Evolutionary conservation across 1,284 basidiomycete genomes (phyloP).

Genomic region (Heliocybe sulcata): DNA sequence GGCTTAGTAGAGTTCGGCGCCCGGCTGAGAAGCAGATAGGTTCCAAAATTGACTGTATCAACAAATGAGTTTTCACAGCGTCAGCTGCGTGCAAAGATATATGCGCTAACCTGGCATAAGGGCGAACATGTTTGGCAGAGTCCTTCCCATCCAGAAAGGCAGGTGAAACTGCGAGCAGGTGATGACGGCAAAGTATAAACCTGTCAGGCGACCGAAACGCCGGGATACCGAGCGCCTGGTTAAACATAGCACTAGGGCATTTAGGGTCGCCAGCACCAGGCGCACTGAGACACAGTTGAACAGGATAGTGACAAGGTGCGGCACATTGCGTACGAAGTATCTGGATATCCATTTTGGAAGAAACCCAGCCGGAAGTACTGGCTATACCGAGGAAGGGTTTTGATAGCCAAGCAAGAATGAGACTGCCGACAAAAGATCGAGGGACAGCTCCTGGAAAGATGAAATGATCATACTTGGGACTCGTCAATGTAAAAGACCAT

Average conservation of each 20-base stretch:
- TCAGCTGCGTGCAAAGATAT: not conserved
- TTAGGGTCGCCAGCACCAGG: conserved; percentile 63
- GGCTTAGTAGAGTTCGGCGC: conserved; percentile 33
- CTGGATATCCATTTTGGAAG: conserved; percentile 56
- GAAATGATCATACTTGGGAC: conserved; percentile 80
- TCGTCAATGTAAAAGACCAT: not conserved
- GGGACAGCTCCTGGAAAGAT: conserved; percentile 88
- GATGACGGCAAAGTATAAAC: conserved; percentile 60
- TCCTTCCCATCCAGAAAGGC: conserved; percentile 89
- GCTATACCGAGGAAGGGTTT: conserved; percentile 37
- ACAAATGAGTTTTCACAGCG: not conserved
- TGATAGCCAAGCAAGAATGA: conserved; percentile 50
- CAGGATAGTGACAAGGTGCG: not conserved
- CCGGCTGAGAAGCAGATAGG: conserved; percentile 45
- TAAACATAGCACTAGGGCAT: conserved; percentile 58
- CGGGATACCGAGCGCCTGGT: conserved; percentile 56
- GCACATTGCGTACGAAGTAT: conserved; percentile 39
- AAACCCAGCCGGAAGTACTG: conserved; percentile 31
- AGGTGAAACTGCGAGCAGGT: conserved; percentile 85
- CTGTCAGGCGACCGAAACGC: conserved; percentile 55
- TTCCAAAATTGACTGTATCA: conserved; percentile 54
- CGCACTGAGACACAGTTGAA: conserved; percentile 46
- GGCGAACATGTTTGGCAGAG: conserved; percentile 92
- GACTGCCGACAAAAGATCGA: conserved; percentile 76
- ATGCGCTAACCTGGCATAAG: conserved; percentile 60